Conservation (phyloP, 176 grass and related monocot genomes). For the Microstegium vimineum region DNA sequence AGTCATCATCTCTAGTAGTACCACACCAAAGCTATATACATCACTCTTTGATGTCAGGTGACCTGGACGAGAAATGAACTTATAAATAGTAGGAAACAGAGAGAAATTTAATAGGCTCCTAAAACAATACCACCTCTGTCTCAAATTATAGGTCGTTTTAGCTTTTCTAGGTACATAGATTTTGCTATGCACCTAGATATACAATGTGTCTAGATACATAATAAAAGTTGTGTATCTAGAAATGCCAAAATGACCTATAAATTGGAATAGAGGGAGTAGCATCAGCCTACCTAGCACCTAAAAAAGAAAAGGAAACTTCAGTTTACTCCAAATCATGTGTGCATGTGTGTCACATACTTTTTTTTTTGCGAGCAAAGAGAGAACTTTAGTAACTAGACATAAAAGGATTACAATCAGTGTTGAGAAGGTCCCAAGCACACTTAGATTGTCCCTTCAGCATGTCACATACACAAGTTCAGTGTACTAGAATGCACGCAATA, state of each 20-base stretch:
- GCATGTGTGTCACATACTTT: too few species aligned
- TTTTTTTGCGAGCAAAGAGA: too few species aligned
- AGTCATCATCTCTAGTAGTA: slow-evolving; percentile 80
- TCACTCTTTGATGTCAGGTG: slow-evolving; percentile 88
- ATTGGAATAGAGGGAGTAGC: not conserved
- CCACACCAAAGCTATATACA: slow-evolving; percentile 86
- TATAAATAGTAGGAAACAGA: slow-evolving; percentile 12
- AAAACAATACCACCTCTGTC: not conserved
- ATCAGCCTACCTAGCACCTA: not conserved
- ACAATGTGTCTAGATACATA: not conserved
- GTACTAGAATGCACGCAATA: too few species aligned
- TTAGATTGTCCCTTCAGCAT: too few species aligned
- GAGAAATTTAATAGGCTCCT: not conserved
- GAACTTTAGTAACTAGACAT: too few species aligned
- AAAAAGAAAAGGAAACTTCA: not conserved
- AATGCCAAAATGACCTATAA: not conserved
- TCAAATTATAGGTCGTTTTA: not conserved
- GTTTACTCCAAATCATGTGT: not conserved
- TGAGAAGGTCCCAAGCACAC: too few species aligned
- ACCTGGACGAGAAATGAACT: slow-evolving; percentile 38
- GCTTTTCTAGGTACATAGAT: not conserved
- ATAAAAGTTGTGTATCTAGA: not conserved
- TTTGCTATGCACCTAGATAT: not conserved
- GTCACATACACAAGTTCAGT: too few species aligned
- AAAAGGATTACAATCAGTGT: too few species aligned